Base-by-base conservation (phyloP, 257 asterid species). In the Solanum virginianum region DNA sequence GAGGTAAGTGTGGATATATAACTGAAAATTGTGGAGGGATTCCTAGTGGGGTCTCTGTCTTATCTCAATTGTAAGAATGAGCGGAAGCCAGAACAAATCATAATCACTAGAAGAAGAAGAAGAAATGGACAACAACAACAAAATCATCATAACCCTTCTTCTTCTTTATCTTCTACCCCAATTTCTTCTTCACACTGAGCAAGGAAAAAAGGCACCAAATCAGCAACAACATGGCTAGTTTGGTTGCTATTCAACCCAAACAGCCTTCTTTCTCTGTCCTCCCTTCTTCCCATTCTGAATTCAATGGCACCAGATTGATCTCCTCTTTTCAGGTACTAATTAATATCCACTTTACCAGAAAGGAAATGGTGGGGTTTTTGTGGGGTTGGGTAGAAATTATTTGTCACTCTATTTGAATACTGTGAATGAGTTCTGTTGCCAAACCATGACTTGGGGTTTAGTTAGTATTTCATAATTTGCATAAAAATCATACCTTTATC, bases 11-110 rank as follows among this genome's bases (percentile, higher is more conserved):
- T 88, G 92, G 95, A 66, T 66, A 93, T 89, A 87, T 83, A 88
- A 88, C 80, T 60, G 62, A 90, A 87, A 90, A 53, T 13, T 54
- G 85, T 63, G 80, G 85, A 91, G 91, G 86, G 83, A 85, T 85
- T 75, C 24, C 5, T 53, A 24, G 93, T 85, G 91, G 89, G 90
- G 92, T 93, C 91, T 69, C 85, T 85, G 87, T 90, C 98, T 94
- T 96, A 96, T 94, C 98, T 90, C 88, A 63, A 88, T 90, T 89
- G 91, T 92, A 89, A 90, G 94, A 93, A 91, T 89, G 90, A 88
- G 88, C 88, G 87, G 56, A 83, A 65, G 47, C 54, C 68, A 80
- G n/a, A 80, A 59, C 18, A 77, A 43, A 18, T 81, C 82, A 75
- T 47, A 49, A 26, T 75, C 79, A 47, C 43, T 49, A 75, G 85